These are phyloP conservation scores for Pythium monospermum DNA, from an alignment of 352 stramenopile species.

Conservation along the genomic window DNA sequence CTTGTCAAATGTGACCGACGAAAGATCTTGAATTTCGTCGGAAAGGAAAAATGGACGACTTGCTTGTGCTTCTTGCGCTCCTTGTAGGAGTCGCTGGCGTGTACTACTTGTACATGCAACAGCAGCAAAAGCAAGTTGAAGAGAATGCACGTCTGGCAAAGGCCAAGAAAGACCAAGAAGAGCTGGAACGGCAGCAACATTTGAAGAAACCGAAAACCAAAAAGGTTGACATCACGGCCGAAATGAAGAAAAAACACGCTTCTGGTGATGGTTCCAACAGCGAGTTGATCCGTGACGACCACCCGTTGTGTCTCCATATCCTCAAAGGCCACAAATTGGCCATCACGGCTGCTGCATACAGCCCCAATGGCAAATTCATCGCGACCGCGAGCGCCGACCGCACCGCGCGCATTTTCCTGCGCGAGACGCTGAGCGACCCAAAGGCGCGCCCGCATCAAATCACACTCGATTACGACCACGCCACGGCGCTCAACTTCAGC, in stretches of 20 bases:
- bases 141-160: conserved; percentile 34
- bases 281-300: conserved; percentile 25
- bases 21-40: no score
- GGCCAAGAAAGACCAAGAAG: conserved; percentile 38
- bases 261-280: conserved; percentile 11
- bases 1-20: conserved; percentile 19
- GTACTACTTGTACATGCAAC: conserved; percentile 59
- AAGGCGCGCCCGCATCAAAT: conserved; percentile 58
- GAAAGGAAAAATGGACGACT: conserved; percentile 26
- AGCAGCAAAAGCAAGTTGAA: conserved; percentile 33
- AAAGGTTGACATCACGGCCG: conserved; percentile 65
- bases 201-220: conserved; percentile 65
- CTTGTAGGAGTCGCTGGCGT: conserved; percentile 46
- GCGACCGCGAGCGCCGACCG: conserved; percentile 71
- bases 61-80: conserved; percentile 46
- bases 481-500: conserved; percentile 68
- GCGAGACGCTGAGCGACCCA: conserved; percentile 58
- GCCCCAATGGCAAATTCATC: conserved; percentile 73
- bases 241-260: conserved; percentile 60
- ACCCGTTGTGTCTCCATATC: conserved; percentile 36
- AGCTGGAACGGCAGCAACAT: conserved; percentile 38
- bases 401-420: conserved; percentile 64
- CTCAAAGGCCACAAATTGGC: conserved; percentile 72
- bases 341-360: conserved; percentile 61
- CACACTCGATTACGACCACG: conserved; percentile 77